Evolutionary conservation across 1,284 basidiomycete species (phyloP), one percentile per base, ranked within the genome.

Genomic region (Cryptococcus wingfieldii): DNA sequence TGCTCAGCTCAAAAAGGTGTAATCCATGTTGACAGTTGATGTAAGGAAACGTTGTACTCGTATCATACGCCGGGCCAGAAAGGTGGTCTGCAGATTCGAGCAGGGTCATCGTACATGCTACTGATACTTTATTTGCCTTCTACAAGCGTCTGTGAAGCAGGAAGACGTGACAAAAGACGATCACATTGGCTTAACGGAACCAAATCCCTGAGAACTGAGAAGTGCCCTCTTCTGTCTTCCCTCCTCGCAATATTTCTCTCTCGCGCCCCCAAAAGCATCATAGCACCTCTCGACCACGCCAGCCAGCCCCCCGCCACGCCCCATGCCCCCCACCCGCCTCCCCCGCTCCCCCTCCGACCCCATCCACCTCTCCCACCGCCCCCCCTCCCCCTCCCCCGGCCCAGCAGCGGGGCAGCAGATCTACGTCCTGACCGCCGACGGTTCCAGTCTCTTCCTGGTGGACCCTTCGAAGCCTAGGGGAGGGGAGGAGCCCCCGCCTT

Each of bases 351-450:
- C 59, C n/a, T 62, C 59, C 2, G 61, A 60, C 23, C 53, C 55
- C 0, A 48, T 57, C 3, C 54, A 57, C 37, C 52, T 57, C 18
- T 50, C 55, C 25, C 25, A 49, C 8, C 50, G 38, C 12, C 28
- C 50, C 31, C n/a, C 27, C 37, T 2, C 23, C 51, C 3, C 42
- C 7, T 16, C 27, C 28, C 23, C 23, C 8, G 27, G 34, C 44
- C n/a, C 18, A 10, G 38, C 49, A 8, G 50, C 48, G 10, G 39
- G 45, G 18, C 59, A 59, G 50, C 68, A 65, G 13, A 67, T 71
- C n/a, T 76, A 74, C 63, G 70, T 74, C 16, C 59, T 76, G n/a
- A 65, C 71, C 3, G 67, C 71, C 10, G 72, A 76, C 56, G 74
- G 74, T 19, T 73, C 70, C 9, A 51, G 54, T 2, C 54, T 74